A percentile compares a stretch with the other conserved stretches of the same genome.
phyloP scores from a whole-genome alignment of 768 basidiomycete species.

The Boletus subcaerulescens region DNA sequence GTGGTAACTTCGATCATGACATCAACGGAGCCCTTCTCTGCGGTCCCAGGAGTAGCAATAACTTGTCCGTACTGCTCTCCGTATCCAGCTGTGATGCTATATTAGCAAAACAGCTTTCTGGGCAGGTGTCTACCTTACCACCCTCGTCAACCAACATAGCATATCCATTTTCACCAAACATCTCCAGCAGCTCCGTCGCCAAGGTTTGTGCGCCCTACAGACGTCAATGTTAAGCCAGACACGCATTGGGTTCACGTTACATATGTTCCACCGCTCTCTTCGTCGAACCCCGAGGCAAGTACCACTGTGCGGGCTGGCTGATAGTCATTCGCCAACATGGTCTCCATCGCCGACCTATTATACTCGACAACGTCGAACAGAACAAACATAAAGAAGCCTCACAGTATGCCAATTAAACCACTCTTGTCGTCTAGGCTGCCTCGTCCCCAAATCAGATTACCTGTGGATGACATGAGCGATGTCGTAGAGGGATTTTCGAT shows the following conservation, averaged over 20 bases:
- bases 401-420: constrained; percentile 68
- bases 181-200: constrained; percentile 45
- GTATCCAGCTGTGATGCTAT: constrained; percentile 43
- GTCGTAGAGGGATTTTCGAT: background rate
- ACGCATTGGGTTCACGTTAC: constrained; percentile 26
- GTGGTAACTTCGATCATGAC: constrained; percentile 61
- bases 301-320: constrained; percentile 61
- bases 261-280: constrained; percentile 57
- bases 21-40: constrained; percentile 72
- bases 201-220: constrained; percentile 54
- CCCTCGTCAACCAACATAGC: constrained; percentile 89
- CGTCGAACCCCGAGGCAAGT: constrained; percentile 72
- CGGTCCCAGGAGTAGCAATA: constrained; percentile 60
- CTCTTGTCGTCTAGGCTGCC: constrained; percentile 60
- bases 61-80: constrained; percentile 48
- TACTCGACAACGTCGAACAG: background rate
- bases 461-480: constrained; percentile 10
- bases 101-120: background rate
- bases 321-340: constrained; percentile 59
- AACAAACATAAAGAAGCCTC: constrained; percentile 1
- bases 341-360: constrained; percentile 54
- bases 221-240: background rate
- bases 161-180: constrained; percentile 70
- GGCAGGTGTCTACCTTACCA: constrained; percentile 39
- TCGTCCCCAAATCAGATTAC: constrained; percentile 47